Percentiles rank a stretch among this genome's conserved stretches.
phyloP scores from a whole-genome alignment of 176 grass and related monocot genomes.

The Cymbopogon citratus region DNA sequence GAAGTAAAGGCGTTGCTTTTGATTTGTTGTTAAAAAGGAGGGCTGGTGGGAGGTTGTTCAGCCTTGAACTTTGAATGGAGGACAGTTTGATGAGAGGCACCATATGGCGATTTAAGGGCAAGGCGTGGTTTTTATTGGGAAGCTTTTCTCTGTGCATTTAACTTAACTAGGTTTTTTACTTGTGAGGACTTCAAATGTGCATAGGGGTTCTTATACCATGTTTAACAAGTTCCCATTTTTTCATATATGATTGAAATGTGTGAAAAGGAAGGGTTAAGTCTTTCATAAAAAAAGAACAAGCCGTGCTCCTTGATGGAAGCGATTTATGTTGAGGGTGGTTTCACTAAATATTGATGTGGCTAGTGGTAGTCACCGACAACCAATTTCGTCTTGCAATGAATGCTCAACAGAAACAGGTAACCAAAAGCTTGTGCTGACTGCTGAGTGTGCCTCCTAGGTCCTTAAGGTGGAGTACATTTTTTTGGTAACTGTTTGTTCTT shows the following conservation, averaged over 20 bases:
- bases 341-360: conserved; percentile 7
- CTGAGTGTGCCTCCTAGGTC: conserved; percentile 5
- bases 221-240: background rate
- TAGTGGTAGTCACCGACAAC: background rate
- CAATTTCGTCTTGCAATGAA: background rate
- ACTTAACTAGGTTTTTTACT: background rate
- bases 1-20: background rate
- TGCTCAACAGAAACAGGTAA: conserved; percentile 12
- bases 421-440: background rate
- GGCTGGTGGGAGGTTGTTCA: background rate
- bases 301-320: background rate
- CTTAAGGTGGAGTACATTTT: background rate
- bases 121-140: background rate
- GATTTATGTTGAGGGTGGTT: conserved; percentile 5
- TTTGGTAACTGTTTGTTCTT: background rate
- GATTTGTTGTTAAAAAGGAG: background rate
- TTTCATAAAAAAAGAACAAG: background rate
- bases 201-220: background rate
- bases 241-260: background rate
- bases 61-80: conserved; percentile 1
- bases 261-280: background rate
- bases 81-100: background rate
- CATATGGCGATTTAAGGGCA: background rate
- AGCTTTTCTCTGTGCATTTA: background rate
- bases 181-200: background rate